Evolutionary conservation across 2,329 filamentous ascomycete species (phyloP), one percentile per base, ranked within the genome.

Genomic region (Fusarium verrucosum): DNA sequence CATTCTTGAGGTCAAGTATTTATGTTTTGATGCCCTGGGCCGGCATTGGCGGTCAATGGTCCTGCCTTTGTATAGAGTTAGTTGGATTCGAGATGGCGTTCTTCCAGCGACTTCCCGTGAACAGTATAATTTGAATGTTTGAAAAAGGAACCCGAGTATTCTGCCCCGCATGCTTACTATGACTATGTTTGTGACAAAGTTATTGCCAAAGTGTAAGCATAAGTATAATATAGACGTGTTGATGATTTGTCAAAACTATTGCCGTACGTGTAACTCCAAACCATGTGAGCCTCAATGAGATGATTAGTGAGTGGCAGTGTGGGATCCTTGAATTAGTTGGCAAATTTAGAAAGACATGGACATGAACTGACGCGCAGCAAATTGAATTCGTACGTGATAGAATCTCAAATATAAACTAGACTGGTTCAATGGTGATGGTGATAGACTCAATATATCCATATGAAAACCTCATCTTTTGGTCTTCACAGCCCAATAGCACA

Each of bases 61-160:
- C 45, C 41, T 37, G 49, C 37, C 62, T 58, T 45, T 71, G 57
- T 68, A 69, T 70, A 71, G 59, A 70, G 58, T 63, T 45, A 47
- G 65, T 65, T 65, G 56, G 58, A 63, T 60, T 58, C 51, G 53
- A 65, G 32, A 67, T 41, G 66, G 56, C 66, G 69, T 70, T 66
- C 50, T 55, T 50, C 56, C 40, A 69, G 30, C 49, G 54, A 46
- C 53, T 45, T 50, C 23, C 54, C 51, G 22, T 58, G 57, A 61
- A 71, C 67, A 69, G 65, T 66, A 45, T 65, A 66, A 61, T 68
- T 50, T 40, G 50, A 54, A 33, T 50, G 45, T 20, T 50, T 42
- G 26, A 20, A 44, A 44, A 11, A 11, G 26, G 6, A 37, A 16
- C 11, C n/a, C 13, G 14, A n/a, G 20, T 17, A n/a, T 25, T 22